Conservation (phyloP, 495 filamentous ascomycete species). For the Pyronema domesticum region DNA sequence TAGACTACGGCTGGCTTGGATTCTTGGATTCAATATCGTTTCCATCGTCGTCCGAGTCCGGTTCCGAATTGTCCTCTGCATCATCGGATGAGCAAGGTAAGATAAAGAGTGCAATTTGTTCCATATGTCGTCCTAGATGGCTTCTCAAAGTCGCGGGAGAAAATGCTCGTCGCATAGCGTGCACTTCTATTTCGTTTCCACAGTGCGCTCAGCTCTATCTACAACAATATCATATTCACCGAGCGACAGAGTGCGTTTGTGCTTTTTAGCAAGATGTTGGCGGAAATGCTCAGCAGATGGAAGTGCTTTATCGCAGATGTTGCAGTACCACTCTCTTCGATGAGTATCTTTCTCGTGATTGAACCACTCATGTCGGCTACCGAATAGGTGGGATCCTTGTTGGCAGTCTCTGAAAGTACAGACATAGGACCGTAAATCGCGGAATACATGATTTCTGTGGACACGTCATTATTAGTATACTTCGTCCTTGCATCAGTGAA, state of each 20-base stretch:
- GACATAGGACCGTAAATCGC: conserved; percentile 17
- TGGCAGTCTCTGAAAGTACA: conserved; percentile 11
- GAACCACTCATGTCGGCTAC: conserved; percentile 15
- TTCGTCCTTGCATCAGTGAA: no score
- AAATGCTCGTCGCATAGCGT: conserved; percentile 6
- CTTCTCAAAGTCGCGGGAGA: conserved; percentile 2
- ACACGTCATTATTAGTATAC: no score
- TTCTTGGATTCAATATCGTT: no score
- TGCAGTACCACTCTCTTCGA: conserved; percentile 4
- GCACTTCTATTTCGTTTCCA: conserved; percentile 6
- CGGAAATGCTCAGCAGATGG: background rate
- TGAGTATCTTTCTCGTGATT: conserved; percentile 2
- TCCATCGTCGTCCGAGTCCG: background rate
- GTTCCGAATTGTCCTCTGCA: background rate
- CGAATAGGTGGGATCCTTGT: conserved; percentile 9
- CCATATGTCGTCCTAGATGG: conserved; percentile 18
- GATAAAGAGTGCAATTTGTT: conserved; percentile 18
- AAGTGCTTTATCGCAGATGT: background rate
- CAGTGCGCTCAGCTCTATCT: conserved; percentile 10
- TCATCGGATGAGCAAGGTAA: conserved; percentile 3
- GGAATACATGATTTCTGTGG: no score
- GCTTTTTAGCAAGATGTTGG: background rate
- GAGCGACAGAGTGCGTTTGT: background rate
- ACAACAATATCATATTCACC: conserved; percentile 2
- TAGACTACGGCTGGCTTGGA: no score